Evolutionary conservation across 495 filamentous ascomycete genomes (phyloP).

Genomic region (Elasticomyces elasticus): DNA sequence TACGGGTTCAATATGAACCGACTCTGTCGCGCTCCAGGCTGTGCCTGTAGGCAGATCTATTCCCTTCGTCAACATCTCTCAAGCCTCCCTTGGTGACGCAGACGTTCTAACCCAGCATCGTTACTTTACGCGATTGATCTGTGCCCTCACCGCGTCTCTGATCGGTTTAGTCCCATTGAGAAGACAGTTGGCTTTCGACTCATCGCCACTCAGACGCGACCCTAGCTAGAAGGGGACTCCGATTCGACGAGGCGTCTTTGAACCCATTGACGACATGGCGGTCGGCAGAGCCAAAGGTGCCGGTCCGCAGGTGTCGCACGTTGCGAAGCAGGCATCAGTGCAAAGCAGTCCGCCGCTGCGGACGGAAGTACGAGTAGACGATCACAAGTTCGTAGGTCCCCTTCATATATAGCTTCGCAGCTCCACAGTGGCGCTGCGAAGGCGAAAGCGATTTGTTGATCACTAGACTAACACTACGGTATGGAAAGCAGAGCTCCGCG

Average conservation of each 20-base stretch:
- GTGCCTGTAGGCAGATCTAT: not conserved
- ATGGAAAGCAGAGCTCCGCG: conserved; percentile 20
- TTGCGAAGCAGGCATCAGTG: not conserved
- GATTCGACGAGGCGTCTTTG: not conserved
- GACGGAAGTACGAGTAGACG: not conserved
- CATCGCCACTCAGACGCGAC: not conserved
- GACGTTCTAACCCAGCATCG: not conserved
- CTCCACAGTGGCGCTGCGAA: not conserved
- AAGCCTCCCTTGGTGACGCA: not conserved
- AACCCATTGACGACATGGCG: not conserved
- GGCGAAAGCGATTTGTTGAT: not conserved
- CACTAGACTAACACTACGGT: not conserved
- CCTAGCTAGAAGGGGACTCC: not conserved
- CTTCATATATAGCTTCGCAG: not conserved
- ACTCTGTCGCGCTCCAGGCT: not conserved
- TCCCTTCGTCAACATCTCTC: not conserved
- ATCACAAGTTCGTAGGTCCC: conserved; percentile 12
- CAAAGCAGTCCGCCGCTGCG: not conserved
- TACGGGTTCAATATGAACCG: not conserved
- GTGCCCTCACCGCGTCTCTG: not conserved
- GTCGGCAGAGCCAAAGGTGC: conserved; percentile 4
- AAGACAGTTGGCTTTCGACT: not conserved
- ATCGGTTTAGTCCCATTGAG: not conserved
- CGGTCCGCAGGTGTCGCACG: not conserved
- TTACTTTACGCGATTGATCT: not conserved